Conservation (phyloP, 2,329 filamentous ascomycete species). For the Fusarium dlaminii region DNA sequence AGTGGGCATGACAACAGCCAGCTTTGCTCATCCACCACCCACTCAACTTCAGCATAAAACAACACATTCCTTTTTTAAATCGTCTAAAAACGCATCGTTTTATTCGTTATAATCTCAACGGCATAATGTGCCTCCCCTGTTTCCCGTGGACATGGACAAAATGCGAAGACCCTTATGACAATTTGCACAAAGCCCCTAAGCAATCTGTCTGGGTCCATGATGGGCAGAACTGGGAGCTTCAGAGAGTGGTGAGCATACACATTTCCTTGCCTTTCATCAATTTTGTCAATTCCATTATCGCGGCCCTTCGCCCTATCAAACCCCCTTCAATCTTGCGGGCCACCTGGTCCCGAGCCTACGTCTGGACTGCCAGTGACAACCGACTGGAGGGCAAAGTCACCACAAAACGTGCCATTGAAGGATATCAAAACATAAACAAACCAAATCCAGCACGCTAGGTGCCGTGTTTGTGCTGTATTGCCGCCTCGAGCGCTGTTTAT, state of each 20-base stretch:
- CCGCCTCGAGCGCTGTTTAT: background rate
- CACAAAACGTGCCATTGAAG: background rate
- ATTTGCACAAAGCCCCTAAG: constrained; percentile 48
- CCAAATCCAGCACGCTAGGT: background rate
- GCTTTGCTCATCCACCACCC: background rate
- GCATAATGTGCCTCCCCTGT: constrained; percentile 62
- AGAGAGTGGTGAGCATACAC: constrained; percentile 50
- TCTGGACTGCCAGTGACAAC: constrained; percentile 10
- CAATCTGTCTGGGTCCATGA: constrained; percentile 56
- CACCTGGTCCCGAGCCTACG: background rate
- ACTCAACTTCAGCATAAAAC: background rate
- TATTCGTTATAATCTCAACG: fast-evolving
- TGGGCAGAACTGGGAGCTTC: constrained; percentile 50
- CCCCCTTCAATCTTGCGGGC: background rate
- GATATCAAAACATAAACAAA: background rate
- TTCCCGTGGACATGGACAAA: constrained; percentile 62
- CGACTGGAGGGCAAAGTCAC: background rate
- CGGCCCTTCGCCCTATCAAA: background rate
- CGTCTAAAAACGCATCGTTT: background rate
- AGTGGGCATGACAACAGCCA: background rate
- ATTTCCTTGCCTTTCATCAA: background rate
- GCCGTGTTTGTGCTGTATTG: background rate
- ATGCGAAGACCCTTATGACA: constrained; percentile 53
- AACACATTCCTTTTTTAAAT: background rate
- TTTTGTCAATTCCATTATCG: background rate